Evolutionary conservation across 2,329 filamentous ascomycete species (phyloP).

Genomic region (Claviceps sp.): DNA sequence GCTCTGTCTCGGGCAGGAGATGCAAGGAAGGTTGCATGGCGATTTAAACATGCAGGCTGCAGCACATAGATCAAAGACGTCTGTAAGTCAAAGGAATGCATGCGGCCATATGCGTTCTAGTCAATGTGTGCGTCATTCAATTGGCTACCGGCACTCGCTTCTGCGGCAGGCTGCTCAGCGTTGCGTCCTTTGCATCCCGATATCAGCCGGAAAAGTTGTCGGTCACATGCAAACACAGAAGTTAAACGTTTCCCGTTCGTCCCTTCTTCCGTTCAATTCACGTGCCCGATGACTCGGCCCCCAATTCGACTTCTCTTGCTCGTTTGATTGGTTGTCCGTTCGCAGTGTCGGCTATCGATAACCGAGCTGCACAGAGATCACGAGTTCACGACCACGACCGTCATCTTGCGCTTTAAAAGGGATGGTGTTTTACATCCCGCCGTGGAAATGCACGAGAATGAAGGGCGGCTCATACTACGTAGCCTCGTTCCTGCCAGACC

Average conservation of each 20-base stretch:
- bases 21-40: not conserved
- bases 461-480: too few species aligned
- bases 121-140: not conserved
- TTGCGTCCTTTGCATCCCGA: not conserved
- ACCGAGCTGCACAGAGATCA: too few species aligned
- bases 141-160: not conserved
- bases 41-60: not conserved
- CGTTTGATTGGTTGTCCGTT: not conserved
- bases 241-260: not conserved
- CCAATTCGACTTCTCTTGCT: not conserved
- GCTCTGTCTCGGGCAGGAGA: not conserved
- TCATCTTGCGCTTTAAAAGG: not conserved
- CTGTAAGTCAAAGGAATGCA: not conserved
- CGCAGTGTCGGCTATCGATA: not conserved
- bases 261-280: not conserved
- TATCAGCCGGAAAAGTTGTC: not conserved
- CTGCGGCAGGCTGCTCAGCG: not conserved
- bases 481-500: not conserved
- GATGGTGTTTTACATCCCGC: not conserved
- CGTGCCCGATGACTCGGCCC: not conserved
- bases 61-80: not conserved
- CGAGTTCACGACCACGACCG: too few species aligned
- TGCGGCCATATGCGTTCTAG: not conserved
- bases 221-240: not conserved
- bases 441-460: not conserved